Conservation (phyloP, 352 stramenopile genomes). For the Pythium myriotylum region DNA sequence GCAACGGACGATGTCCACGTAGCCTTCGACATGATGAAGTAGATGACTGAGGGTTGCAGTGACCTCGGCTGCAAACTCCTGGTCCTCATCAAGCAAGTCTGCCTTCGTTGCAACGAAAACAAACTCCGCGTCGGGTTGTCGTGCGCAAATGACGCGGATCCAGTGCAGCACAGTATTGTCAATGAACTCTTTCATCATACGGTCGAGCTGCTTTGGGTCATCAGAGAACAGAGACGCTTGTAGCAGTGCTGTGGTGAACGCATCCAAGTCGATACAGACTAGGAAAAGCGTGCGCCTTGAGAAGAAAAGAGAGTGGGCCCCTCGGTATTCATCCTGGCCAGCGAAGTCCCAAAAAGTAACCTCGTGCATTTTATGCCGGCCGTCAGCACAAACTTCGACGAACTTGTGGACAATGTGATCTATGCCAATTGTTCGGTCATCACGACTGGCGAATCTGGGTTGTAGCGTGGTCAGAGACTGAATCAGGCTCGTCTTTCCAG, state of each 20-base stretch:
- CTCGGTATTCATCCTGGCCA: conserved; percentile 1
- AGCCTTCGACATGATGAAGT: too few species aligned
- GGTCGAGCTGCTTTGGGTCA: too few species aligned
- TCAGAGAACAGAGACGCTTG: neutral
- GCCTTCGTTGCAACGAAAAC: conserved; percentile 20
- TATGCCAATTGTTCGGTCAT: conserved; percentile 35
- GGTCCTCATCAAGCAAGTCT: conserved; percentile 4
- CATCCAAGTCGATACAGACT: conserved; percentile 14
- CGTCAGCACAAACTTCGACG: neutral
- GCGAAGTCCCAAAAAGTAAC: conserved; percentile 28
- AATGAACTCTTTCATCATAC: conserved; percentile 16
- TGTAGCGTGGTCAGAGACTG: conserved; percentile 22
- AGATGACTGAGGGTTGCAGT: too few species aligned
- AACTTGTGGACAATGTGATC: conserved; percentile 31
- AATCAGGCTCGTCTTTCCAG: conserved; percentile 38
- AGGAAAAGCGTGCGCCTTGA: conserved; percentile 16
- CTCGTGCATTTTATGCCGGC: neutral
- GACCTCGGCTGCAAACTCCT: too few species aligned
- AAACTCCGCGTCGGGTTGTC: conserved; percentile 21
- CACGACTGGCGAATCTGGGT: conserved; percentile 18
- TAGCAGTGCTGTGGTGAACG: neutral
- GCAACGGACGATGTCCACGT: too few species aligned
- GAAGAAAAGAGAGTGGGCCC: conserved; percentile 21
- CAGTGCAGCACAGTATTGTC: conserved; percentile 2
- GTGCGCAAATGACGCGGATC: conserved; percentile 14